phyloP scores from a whole-genome alignment of 2,329 filamentous ascomycete species.

The Trichoderma sp. region DNA sequence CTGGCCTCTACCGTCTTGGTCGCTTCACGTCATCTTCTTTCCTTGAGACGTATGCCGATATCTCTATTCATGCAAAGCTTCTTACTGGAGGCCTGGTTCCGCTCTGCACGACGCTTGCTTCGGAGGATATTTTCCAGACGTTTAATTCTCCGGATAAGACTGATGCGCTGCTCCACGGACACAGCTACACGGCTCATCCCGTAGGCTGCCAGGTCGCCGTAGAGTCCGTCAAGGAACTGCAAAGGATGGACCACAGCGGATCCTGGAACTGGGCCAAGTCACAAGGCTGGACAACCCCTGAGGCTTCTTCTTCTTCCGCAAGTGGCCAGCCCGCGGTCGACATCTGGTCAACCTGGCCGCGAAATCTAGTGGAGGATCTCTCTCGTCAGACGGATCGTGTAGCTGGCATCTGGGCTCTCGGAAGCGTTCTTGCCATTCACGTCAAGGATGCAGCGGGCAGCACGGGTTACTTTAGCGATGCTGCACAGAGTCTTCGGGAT shows the following conservation, averaged over 20 bases:
- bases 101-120: slow-evolving; percentile 73
- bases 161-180: slow-evolving; percentile 77
- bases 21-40: slow-evolving; percentile 69
- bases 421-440: slow-evolving; percentile 69
- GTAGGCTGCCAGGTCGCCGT: slow-evolving; percentile 77
- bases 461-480: slow-evolving; percentile 48
- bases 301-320: background rate
- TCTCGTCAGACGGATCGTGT: slow-evolving; percentile 55
- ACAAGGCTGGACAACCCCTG: slow-evolving; percentile 41
- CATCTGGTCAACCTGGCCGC: slow-evolving; percentile 71
- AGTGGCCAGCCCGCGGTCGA: background rate
- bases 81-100: slow-evolving; percentile 78
- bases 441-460: slow-evolving; percentile 42
- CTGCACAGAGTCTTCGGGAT: slow-evolving; percentile 44
- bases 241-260: slow-evolving; percentile 53
- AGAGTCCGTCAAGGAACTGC: slow-evolving; percentile 61
- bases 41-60: slow-evolving; percentile 66
- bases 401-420: slow-evolving; percentile 68
- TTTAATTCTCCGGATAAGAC: slow-evolving; percentile 73
- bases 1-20: slow-evolving; percentile 78
- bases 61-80: slow-evolving; percentile 79
- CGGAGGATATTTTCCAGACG: slow-evolving; percentile 67
- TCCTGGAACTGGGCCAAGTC: slow-evolving; percentile 56
- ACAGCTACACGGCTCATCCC: slow-evolving; percentile 83
- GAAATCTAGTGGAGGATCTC: slow-evolving; percentile 55